Conservation (phyloP, 495 filamentous ascomycete species). For the Xeromyces bisporus region DNA sequence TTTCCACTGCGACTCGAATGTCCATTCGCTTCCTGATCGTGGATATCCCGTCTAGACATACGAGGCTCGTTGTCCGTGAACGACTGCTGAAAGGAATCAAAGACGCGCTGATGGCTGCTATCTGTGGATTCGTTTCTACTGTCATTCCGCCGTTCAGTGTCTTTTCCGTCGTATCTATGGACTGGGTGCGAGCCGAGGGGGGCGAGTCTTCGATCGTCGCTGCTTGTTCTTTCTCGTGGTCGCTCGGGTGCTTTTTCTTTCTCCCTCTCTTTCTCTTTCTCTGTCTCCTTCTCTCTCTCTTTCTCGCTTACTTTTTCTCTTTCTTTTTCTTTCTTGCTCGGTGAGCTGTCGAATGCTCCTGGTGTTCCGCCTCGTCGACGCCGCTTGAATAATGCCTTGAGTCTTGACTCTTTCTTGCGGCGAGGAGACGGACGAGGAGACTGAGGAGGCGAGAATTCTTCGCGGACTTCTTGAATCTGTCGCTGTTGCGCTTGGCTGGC, state of each 20-base stretch:
- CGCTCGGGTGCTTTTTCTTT: constrained; percentile 8
- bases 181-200: constrained; percentile 21
- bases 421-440: too few species aligned
- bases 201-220: constrained; percentile 8
- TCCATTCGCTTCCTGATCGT: constrained; percentile 8
- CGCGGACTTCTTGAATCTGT: constrained; percentile 3
- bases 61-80: not conserved
- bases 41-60: not conserved
- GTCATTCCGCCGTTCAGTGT: constrained; percentile 4
- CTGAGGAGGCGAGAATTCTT: constrained; percentile 8
- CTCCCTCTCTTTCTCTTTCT: constrained; percentile 2
- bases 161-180: constrained; percentile 9
- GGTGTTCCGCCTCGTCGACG: constrained; percentile 19
- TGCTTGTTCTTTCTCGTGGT: constrained; percentile 7
- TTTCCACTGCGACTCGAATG: constrained; percentile 27
- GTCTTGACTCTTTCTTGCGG: constrained; percentile 19
- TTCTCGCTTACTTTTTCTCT: too few species aligned
- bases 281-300: not conserved
- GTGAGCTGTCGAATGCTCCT: constrained; percentile 1
- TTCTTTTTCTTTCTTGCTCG: too few species aligned
- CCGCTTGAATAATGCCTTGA: constrained; percentile 46
- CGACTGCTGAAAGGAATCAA: constrained; percentile 1
- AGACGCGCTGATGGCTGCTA: not conserved
- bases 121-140: not conserved
- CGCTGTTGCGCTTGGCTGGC: constrained; percentile 6